Percentiles rank a stretch among this genome's conserved stretches.
phyloP scores from a whole-genome alignment of 1,284 basidiomycete species.

The Rhodotorula mucilaginosa region DNA sequence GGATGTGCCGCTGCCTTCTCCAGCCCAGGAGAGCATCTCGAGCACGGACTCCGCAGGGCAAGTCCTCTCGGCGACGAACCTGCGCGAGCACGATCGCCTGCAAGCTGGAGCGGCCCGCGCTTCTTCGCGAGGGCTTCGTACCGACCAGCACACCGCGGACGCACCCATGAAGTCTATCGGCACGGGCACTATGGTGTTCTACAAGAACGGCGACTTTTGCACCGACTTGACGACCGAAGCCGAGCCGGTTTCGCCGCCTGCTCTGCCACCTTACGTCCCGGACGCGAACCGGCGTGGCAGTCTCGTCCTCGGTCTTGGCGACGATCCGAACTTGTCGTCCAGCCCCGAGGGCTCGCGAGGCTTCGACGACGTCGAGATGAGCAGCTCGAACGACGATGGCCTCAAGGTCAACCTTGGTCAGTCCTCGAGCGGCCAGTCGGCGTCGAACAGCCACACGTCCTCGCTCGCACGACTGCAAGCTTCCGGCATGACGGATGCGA shows the following conservation, averaged over 20 bases:
- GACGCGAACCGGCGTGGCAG: not conserved
- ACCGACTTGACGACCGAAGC: slow-evolving; percentile 34
- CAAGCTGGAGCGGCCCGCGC: not conserved
- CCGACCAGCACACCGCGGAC: not conserved
- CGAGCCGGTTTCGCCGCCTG: slow-evolving; percentile 6
- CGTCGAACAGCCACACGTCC: slow-evolving; percentile 1
- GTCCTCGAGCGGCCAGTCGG: not conserved
- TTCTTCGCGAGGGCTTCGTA: not conserved
- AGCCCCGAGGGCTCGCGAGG: not conserved
- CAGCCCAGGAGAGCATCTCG: not conserved
- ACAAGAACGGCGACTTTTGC: slow-evolving; percentile 34
- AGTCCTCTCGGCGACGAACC: slow-evolving; percentile 7
- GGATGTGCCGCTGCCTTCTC: too few relatives aligned
- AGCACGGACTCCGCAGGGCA: not conserved
- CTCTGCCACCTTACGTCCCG: not conserved
- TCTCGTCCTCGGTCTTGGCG: not conserved
- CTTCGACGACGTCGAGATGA: not conserved
- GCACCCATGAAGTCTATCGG: not conserved
- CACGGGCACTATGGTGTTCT: slow-evolving; percentile 31
- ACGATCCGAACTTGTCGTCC: not conserved
- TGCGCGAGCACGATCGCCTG: not conserved
- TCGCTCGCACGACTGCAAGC: slow-evolving; percentile 11
- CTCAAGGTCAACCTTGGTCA: not conserved
- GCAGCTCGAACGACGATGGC: not conserved
- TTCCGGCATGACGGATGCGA: slow-evolving; percentile 24